phyloP scores from a whole-genome alignment of 108 stramenopile genomes.

The Hondaea fermentalgiana region DNA sequence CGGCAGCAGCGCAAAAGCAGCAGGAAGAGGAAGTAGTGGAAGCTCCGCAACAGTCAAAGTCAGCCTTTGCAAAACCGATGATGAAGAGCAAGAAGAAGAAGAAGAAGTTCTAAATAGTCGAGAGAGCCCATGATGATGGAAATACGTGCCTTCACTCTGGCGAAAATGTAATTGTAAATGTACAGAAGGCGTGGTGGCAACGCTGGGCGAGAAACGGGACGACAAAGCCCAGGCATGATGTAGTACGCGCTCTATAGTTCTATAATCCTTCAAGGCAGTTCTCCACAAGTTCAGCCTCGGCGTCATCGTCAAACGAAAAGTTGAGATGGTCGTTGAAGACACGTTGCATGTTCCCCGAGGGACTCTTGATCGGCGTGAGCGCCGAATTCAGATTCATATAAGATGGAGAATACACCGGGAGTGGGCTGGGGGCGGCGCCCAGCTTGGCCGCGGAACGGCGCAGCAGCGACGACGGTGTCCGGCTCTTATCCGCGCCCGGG shows the following conservation, averaged over 20 bases:
- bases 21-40: background rate
- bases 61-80: constrained; percentile 7
- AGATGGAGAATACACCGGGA: background rate
- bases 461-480: background rate
- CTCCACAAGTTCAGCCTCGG: background rate
- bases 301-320: background rate
- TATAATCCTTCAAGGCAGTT: background rate
- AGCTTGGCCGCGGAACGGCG: background rate
- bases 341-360: background rate
- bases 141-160: no score
- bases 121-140: no score
- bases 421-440: background rate
- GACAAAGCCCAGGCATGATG: no score
- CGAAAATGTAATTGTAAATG: no score
- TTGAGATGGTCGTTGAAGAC: background rate
- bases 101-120: background rate
- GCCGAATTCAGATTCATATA: background rate
- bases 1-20: background rate
- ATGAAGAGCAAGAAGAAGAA: constrained; percentile 16
- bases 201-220: no score
- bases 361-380: background rate
- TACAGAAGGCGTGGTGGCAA: no score
- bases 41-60: background rate
- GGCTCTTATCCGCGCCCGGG: background rate
- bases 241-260: background rate